Percentiles rank a stretch among this genome's conserved stretches.
Evolutionary conservation across 164 flowering plant genomes (phyloP).

Genomic region (Vitis labrusca): DNA sequence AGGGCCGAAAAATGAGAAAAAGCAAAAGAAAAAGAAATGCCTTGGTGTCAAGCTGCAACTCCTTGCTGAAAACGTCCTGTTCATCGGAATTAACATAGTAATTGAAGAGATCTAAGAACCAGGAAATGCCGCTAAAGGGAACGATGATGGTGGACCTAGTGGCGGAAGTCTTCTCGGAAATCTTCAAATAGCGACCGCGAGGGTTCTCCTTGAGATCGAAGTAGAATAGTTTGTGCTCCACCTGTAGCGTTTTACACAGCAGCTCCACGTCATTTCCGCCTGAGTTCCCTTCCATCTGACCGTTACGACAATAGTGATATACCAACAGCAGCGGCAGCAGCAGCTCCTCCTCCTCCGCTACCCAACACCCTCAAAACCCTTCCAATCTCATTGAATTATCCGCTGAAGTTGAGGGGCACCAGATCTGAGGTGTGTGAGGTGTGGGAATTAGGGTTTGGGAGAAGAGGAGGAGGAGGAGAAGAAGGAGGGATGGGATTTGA

Average conservation of each 20-base stretch:
- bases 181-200: slow-evolving; percentile 88
- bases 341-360: too few relatives aligned
- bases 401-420: too few relatives aligned
- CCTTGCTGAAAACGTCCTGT: slow-evolving; percentile 83
- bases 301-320: too few relatives aligned
- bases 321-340: too few relatives aligned
- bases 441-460: too few relatives aligned
- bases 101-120: slow-evolving; percentile 97
- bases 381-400: too few relatives aligned
- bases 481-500: too few relatives aligned
- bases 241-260: slow-evolving; percentile 88
- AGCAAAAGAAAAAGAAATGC: slow-evolving; percentile 11
- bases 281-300: slow-evolving; percentile 29
- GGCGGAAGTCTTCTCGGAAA: slow-evolving; percentile 95
- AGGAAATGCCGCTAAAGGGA: slow-evolving; percentile 79
- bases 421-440: too few relatives aligned
- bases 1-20: not conserved
- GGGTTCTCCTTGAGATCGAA: slow-evolving; percentile 99
- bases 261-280: slow-evolving; percentile 88
- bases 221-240: slow-evolving; percentile 98
- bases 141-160: slow-evolving; percentile 95
- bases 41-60: slow-evolving; percentile 94
- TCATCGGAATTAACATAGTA: slow-evolving; percentile 83
- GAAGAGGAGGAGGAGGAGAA: too few relatives aligned
- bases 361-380: too few relatives aligned